phyloP scores from a whole-genome alignment of 768 basidiomycete genomes.

The Boletus subparvulus region DNA sequence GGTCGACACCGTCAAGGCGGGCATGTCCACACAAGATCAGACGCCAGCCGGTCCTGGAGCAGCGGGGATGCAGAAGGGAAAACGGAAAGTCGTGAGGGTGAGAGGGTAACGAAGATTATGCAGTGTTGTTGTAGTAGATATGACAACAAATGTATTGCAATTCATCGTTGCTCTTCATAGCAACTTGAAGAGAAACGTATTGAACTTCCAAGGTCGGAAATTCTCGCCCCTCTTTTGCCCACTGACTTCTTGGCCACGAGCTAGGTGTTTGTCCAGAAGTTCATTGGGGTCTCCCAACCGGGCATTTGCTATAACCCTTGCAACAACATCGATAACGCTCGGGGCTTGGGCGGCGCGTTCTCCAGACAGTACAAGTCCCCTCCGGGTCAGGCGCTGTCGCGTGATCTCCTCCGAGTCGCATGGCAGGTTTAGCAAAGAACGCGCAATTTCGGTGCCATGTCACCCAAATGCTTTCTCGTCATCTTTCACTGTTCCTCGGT shows the following conservation, averaged over 20 bases:
- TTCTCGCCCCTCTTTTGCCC: too few species aligned
- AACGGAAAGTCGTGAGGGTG: slow-evolving; percentile 77
- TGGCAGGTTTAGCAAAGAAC: background rate
- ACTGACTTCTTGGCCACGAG: too few species aligned
- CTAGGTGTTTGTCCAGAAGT: too few species aligned
- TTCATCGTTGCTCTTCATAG: background rate
- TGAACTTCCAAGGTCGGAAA: too few species aligned
- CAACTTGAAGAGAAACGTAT: background rate
- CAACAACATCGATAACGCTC: too few species aligned
- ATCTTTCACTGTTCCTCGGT: background rate
- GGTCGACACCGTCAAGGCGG: slow-evolving; percentile 82
- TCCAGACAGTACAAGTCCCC: too few species aligned
- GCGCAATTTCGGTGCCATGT: slow-evolving; percentile 1
- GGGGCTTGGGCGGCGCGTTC: too few species aligned
- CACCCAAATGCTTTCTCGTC: background rate
- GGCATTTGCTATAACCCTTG: too few species aligned
- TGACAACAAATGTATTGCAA: slow-evolving; percentile 20
- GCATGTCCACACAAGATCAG: slow-evolving; percentile 68
- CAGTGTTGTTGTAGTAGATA: slow-evolving; percentile 1
- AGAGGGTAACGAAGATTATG: slow-evolving; percentile 42
- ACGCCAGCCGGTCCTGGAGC: slow-evolving; percentile 36
- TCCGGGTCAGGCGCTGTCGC: background rate
- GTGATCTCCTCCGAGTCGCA: too few species aligned
- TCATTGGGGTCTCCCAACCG: too few species aligned
- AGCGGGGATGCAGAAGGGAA: slow-evolving; percentile 58